Conservation (phyloP, 768 basidiomycete species). For the Xanthoconium purpureum region DNA sequence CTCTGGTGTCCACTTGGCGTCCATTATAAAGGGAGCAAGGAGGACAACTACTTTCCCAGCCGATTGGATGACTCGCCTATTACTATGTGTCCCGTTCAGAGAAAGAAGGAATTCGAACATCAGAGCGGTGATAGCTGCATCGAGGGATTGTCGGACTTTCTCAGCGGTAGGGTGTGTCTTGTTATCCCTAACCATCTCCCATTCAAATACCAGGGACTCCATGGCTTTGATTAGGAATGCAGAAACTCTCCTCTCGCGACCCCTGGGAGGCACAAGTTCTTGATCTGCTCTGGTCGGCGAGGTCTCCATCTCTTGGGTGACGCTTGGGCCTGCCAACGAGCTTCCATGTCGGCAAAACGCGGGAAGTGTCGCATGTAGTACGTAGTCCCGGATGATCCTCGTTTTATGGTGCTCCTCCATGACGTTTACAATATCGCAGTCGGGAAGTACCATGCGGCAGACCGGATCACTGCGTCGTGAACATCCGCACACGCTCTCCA, state of each 20-base stretch:
- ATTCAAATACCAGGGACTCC: conserved; percentile 47
- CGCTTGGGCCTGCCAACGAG: neutral
- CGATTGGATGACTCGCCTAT: conserved; percentile 58
- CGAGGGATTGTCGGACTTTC: conserved; percentile 61
- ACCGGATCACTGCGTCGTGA: conserved; percentile 43
- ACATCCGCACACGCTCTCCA: conserved; percentile 64
- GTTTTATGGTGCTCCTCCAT: conserved; percentile 58
- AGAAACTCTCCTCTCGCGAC: conserved; percentile 61
- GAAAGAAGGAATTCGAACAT: conserved; percentile 65
- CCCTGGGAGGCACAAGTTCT: conserved; percentile 46
- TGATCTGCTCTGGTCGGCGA: conserved; percentile 10
- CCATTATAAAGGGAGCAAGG: conserved; percentile 39
- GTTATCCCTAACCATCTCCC: conserved; percentile 41
- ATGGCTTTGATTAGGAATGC: conserved; percentile 61
- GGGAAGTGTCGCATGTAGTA: conserved; percentile 65
- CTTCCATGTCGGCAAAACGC: conserved; percentile 24
- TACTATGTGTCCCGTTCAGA: conserved; percentile 61
- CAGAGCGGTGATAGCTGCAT: conserved; percentile 63
- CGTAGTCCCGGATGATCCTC: conserved; percentile 62
- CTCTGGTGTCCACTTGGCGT: conserved; percentile 48
- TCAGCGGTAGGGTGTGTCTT: conserved; percentile 51
- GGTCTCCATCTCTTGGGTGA: conserved; percentile 5
- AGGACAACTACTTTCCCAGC: conserved; percentile 55
- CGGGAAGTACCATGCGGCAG: conserved; percentile 59
- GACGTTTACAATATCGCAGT: conserved; percentile 60